Percentiles rank a stretch among this genome's conserved stretches.
phyloP scores from a whole-genome alignment of 2,329 filamentous ascomycete genomes.

The Penicillium sp. region DNA sequence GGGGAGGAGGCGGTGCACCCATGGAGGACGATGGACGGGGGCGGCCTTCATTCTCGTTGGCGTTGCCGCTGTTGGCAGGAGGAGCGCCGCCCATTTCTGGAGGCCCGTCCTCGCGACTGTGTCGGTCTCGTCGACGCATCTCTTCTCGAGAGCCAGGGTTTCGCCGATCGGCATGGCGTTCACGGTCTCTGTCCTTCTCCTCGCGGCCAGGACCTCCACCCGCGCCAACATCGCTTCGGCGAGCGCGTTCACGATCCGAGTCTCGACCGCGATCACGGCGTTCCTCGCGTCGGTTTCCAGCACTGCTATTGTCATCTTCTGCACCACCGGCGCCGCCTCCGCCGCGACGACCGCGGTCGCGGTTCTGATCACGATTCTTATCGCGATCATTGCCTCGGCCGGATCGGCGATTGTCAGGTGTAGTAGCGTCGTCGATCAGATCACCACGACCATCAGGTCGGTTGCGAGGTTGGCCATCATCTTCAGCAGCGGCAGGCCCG shows the following conservation, averaged over 20 bases:
- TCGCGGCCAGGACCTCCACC: slow-evolving; percentile 22
- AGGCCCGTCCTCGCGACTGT: slow-evolving; percentile 41
- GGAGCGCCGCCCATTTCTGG: slow-evolving; percentile 23
- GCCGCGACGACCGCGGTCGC: slow-evolving; percentile 37
- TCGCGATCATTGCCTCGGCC: slow-evolving; percentile 35
- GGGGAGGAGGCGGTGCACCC: slow-evolving; percentile 36
- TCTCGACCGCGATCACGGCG: slow-evolving; percentile 40
- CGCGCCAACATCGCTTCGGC: slow-evolving; percentile 37
- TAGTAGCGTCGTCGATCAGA: slow-evolving; percentile 39
- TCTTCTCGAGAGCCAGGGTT: slow-evolving; percentile 40
- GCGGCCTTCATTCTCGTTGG: slow-evolving; percentile 40
- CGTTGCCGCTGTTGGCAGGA: slow-evolving; percentile 11
- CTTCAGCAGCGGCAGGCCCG: slow-evolving; percentile 34
- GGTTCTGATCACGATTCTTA: slow-evolving; percentile 34
- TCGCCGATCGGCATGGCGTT: slow-evolving; percentile 29
- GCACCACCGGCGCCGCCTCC: slow-evolving; percentile 16
- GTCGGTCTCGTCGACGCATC: slow-evolving; percentile 39
- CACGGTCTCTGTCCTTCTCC: slow-evolving; percentile 29
- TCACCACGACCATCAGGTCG: slow-evolving; percentile 40
- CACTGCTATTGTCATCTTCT: slow-evolving; percentile 34
- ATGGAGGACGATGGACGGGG: slow-evolving; percentile 40
- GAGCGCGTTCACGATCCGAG: slow-evolving; percentile 40
- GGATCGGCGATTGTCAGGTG: slow-evolving; percentile 38
- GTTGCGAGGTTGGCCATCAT: slow-evolving; percentile 35
- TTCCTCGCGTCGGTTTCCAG: slow-evolving; percentile 42